Evolutionary conservation across 2,329 filamentous ascomycete genomes (phyloP).

Genomic region (Alternaria conjuncta): DNA sequence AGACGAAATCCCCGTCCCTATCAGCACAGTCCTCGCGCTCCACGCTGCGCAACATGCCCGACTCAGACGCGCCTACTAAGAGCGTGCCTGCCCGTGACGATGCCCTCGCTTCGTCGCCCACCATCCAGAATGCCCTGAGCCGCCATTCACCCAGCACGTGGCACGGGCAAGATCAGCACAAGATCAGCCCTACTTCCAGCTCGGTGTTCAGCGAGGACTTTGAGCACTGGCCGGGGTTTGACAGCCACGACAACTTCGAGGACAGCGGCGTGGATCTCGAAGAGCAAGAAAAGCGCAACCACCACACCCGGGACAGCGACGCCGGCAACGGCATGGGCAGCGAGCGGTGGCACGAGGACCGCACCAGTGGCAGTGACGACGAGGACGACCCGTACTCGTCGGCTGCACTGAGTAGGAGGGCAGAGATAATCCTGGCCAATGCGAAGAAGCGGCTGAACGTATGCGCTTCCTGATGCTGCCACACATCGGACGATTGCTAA

Average conservation of each 20-base stretch:
- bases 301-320: constrained; percentile 45
- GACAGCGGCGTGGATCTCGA: constrained; percentile 46
- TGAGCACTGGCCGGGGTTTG: constrained; percentile 50
- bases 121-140: constrained; percentile 31
- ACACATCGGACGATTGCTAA: constrained; percentile 27
- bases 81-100: constrained; percentile 23
- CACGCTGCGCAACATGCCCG: constrained; percentile 42
- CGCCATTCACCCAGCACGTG: constrained; percentile 19
- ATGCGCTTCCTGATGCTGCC: constrained; percentile 46
- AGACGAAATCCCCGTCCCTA: constrained; percentile 38
- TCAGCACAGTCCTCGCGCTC: constrained; percentile 45
- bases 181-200: constrained; percentile 46
- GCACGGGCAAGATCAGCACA: constrained; percentile 31
- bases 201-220: constrained; percentile 55
- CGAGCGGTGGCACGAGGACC: constrained; percentile 45
- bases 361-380: constrained; percentile 49
- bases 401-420: constrained; percentile 65
- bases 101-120: constrained; percentile 44
- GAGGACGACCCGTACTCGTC: constrained; percentile 72
- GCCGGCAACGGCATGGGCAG: constrained; percentile 46
- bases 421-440: constrained; percentile 89
- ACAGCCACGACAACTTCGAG: constrained; percentile 37
- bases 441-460: constrained; percentile 89
- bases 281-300: constrained; percentile 41
- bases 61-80: constrained; percentile 24